phyloP scores from a whole-genome alignment of 176 grass and related monocot species.

The Zoysia pacifica region DNA sequence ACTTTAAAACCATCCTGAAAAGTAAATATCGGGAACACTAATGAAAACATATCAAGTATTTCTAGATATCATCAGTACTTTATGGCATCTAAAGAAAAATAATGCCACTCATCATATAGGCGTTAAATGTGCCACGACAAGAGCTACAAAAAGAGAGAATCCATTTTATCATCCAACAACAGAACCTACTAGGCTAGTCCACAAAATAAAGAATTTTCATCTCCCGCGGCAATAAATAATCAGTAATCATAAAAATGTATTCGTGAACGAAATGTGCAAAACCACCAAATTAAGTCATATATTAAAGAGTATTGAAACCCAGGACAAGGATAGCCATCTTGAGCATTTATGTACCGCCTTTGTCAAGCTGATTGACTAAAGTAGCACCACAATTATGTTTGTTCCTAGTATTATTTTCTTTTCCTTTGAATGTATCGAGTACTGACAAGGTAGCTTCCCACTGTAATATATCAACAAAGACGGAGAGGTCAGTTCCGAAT shows the following conservation, averaged over 20 bases:
- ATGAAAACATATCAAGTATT: conserved; percentile 14
- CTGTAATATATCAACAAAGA: not conserved
- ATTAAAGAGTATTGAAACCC: not conserved
- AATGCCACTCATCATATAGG: not conserved
- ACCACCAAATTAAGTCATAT: not conserved
- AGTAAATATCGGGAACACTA: conserved; percentile 23
- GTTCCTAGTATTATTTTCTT: not conserved
- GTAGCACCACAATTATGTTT: not conserved
- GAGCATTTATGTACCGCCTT: not conserved
- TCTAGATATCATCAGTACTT: not conserved
- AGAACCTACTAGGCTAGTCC: not conserved
- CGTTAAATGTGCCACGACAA: not conserved
- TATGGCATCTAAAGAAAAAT: conserved; percentile 4
- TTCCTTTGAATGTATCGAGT: not conserved
- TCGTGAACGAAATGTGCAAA: not conserved
- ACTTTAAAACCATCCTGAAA: conserved; percentile 75
- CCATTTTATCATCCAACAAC: not conserved
- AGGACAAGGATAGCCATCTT: not conserved
- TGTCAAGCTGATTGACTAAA: not conserved
- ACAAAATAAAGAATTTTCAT: not conserved
- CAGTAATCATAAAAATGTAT: not conserved
- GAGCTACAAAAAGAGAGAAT: not conserved
- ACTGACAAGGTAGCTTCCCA: not conserved
- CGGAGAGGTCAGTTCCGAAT: not conserved
- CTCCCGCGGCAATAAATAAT: not conserved